Evolutionary conservation across 1,139 yeast genomes (phyloP).

Genomic region (Kazachstania sp.): DNA sequence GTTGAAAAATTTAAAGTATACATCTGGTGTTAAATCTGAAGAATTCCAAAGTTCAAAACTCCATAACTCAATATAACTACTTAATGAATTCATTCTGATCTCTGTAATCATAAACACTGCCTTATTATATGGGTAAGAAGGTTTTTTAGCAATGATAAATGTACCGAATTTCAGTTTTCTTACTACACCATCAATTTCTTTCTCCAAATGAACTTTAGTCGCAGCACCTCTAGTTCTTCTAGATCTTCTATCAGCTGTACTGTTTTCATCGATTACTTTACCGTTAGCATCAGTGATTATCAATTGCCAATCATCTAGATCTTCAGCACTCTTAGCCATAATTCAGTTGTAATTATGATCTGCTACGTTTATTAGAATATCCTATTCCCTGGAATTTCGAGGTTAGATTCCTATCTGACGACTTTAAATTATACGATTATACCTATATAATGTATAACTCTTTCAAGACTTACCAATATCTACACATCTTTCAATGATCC

Average conservation of each 20-base stretch:
- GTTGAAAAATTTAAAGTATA: slow-evolving; percentile 12
- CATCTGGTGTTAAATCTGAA: slow-evolving; percentile 20
- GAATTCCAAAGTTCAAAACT: slow-evolving; percentile 24
- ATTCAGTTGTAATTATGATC: background rate
- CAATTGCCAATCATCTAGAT: slow-evolving; percentile 27
- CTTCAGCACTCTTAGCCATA: slow-evolving; percentile 23
- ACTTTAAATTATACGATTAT: too few species aligned
- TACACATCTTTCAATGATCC: too few species aligned
- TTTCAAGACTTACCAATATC: too few species aligned
- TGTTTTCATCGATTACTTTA: slow-evolving; percentile 12
- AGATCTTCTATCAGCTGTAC: slow-evolving; percentile 8
- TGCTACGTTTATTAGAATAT: background rate
- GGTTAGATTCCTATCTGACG: too few species aligned
- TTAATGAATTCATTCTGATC: slow-evolving; percentile 25
- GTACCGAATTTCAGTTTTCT: slow-evolving; percentile 23
- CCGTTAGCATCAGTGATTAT: slow-evolving; percentile 25
- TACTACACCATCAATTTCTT: slow-evolving; percentile 10
- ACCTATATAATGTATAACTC: too few species aligned
- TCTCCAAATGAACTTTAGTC: slow-evolving; percentile 12
- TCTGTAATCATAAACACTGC: slow-evolving; percentile 25
- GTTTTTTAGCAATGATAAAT: slow-evolving; percentile 19
- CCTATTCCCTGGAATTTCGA: too few species aligned
- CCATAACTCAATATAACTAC: slow-evolving; percentile 25
- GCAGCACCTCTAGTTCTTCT: slow-evolving; percentile 19
- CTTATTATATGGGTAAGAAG: slow-evolving; percentile 10